phyloP scores from a whole-genome alignment of 2,329 filamentous ascomycete species.

The Fusarium papillatum region DNA sequence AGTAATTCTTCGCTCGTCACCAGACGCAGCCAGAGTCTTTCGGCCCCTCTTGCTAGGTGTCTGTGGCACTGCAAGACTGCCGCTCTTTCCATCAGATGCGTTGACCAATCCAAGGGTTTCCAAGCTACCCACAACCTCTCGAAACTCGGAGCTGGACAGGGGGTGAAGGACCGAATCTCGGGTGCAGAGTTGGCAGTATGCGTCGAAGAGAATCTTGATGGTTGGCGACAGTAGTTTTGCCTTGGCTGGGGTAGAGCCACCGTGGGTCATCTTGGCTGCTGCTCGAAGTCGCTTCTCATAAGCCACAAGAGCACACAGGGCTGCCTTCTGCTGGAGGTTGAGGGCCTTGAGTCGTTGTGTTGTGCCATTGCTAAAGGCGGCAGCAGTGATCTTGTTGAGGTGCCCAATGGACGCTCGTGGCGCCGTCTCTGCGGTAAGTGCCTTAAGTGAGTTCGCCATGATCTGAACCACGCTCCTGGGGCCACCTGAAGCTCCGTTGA shows the following conservation, averaged over 20 bases:
- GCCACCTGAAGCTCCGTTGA: slow-evolving; percentile 70
- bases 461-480: slow-evolving; percentile 61
- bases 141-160: slow-evolving; percentile 91
- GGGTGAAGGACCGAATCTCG: slow-evolving; percentile 91
- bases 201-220: slow-evolving; percentile 85
- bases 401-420: slow-evolving; percentile 92
- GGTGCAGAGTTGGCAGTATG: slow-evolving; percentile 87
- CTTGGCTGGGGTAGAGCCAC: slow-evolving; percentile 71
- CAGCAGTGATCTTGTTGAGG: slow-evolving; percentile 90
- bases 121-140: slow-evolving; percentile 90
- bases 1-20: slow-evolving; percentile 83
- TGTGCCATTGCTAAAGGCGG: slow-evolving; percentile 91
- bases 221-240: slow-evolving; percentile 76
- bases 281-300: slow-evolving; percentile 82
- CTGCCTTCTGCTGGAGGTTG: slow-evolving; percentile 97
- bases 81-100: slow-evolving; percentile 78
- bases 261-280: slow-evolving; percentile 56
- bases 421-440: slow-evolving; percentile 81
- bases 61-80: slow-evolving; percentile 72
- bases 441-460: slow-evolving; percentile 67
- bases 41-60: slow-evolving; percentile 80
- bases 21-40: slow-evolving; percentile 65
- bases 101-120: slow-evolving; percentile 88
- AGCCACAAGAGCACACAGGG: slow-evolving; percentile 88
- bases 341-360: slow-evolving; percentile 86